Evolutionary conservation across 306 rosid species (phyloP).

Genomic region (Bauhinia variegata): DNA sequence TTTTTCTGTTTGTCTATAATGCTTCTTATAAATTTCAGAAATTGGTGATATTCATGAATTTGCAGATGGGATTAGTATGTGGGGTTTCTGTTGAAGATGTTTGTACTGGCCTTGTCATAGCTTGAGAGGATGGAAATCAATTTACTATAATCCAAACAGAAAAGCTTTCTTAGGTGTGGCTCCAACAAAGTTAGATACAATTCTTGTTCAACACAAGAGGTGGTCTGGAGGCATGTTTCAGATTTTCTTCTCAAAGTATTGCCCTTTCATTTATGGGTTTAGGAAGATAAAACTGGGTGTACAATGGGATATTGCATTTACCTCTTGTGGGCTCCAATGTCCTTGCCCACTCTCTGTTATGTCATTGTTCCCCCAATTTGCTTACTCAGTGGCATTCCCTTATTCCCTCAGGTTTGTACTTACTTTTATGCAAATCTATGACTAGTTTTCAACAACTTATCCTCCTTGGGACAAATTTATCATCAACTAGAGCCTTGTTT

Average conservation of each 20-base stretch:
- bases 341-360: constrained; percentile 58
- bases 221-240: constrained; percentile 75
- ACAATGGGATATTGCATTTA: constrained; percentile 66
- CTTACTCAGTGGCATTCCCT: constrained; percentile 57
- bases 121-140: constrained; percentile 79
- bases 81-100: constrained; percentile 70
- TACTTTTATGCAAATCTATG: neutral
- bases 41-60: constrained; percentile 1
- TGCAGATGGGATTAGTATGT: constrained; percentile 71
- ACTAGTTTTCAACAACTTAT: too few species aligned
- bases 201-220: constrained; percentile 58
- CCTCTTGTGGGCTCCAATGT: constrained; percentile 74
- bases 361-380: constrained; percentile 57
- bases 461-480: too few species aligned
- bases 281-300: constrained; percentile 56
- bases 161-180: constrained; percentile 66
- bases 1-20: neutral
- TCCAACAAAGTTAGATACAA: constrained; percentile 56
- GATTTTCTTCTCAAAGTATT: constrained; percentile 65
- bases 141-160: constrained; percentile 65
- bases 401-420: constrained; percentile 67
- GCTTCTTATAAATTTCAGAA: neutral
- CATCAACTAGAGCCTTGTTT: too few species aligned
- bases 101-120: constrained; percentile 57
- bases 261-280: constrained; percentile 74